These are phyloP conservation scores for Clausena lansium DNA, from an alignment of 345 rosid genomes.

Conservation along the genomic window DNA sequence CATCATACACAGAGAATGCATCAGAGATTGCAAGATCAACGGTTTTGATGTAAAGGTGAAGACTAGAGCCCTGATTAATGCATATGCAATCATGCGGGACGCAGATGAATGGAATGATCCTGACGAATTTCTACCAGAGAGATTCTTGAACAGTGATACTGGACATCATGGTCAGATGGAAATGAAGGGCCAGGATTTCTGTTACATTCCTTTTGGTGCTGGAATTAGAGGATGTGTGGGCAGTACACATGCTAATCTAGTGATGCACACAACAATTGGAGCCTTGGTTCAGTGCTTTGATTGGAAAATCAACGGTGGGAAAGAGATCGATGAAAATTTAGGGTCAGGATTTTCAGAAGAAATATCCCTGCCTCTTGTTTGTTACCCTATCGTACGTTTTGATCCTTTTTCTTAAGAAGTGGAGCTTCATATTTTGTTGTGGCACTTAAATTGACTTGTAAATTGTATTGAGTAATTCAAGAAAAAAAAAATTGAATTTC, in stretches of 20 bases:
- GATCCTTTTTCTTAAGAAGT: constrained; percentile 20
- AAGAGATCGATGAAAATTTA: constrained; percentile 19
- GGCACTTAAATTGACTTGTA: too few relatives aligned
- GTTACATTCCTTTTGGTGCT: constrained; percentile 43
- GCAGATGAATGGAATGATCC: constrained; percentile 29
- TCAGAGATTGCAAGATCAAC: constrained; percentile 29
- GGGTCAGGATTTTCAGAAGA: constrained; percentile 34
- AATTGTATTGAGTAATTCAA: too few relatives aligned
- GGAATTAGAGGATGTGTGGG: constrained; percentile 44
- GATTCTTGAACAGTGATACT: constrained; percentile 28
- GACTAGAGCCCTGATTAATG: constrained; percentile 32
- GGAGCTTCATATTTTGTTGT: not conserved
- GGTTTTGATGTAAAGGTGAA: constrained; percentile 30
- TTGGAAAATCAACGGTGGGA: constrained; percentile 35
- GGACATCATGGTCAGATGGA: constrained; percentile 4
- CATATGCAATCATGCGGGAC: constrained; percentile 43
- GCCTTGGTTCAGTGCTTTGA: constrained; percentile 50
- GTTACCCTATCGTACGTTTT: constrained; percentile 33
- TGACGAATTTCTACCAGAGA: constrained; percentile 33
- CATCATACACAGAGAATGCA: constrained; percentile 19
- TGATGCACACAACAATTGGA: constrained; percentile 31
- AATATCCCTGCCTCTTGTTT: constrained; percentile 50
- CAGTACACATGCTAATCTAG: constrained; percentile 14
- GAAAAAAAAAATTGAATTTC: too few relatives aligned
- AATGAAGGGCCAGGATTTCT: constrained; percentile 24